Evolutionary conservation across 2,329 filamentous ascomycete species (phyloP), one percentile per base, ranked within the genome.

Genomic region (Chrysoporthe deuterocubensis): DNA sequence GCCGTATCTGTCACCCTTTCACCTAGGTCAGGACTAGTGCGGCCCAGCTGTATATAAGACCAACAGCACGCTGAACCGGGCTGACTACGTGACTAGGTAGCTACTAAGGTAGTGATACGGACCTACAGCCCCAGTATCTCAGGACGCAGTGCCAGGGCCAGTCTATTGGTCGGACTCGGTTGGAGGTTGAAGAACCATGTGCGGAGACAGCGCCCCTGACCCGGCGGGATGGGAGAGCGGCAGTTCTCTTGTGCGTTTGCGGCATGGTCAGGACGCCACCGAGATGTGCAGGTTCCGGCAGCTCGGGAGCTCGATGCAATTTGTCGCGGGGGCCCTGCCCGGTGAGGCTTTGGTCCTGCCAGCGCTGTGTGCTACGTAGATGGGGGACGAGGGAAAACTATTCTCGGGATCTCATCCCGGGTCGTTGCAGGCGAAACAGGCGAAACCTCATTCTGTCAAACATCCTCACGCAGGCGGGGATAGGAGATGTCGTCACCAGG

Each of bases 171-270:
- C 16, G 9, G 34, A n/a, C 34, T 18, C 7, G 54, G 18, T 40
- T n/a, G 6, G 18, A 32, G 54, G 8, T 14, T n/a, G 13, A 11
- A 57, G 32, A 26, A 2, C 13, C 54, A 56, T 57, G 34, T n/a
- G 54, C 54, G 54, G 54, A 57, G 54, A 37, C 16, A n/a, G 18
- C 34, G 16, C 54, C 43, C 42, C 43, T 37, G 21, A 48, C 58
- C 58, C 58, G 42, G 16, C 58, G 26, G 58, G 58, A 48, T 61
- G 58, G 43, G 42, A 46, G 21, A 26, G 26, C 58, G 58, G 58
- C 58, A 61, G 14, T 61, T 61, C 58, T 48, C 13, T 18, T 46
- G 42, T 14, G 32, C 54, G 54, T 11, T 7, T n/a, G 34, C 32
- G 34, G 54, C 54, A 57, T 16, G n/a, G n/a, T 11, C 16, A 40